Conservation (phyloP, 2,329 filamentous ascomycete genomes). For the Ophiostoma triangulosporum region DNA sequence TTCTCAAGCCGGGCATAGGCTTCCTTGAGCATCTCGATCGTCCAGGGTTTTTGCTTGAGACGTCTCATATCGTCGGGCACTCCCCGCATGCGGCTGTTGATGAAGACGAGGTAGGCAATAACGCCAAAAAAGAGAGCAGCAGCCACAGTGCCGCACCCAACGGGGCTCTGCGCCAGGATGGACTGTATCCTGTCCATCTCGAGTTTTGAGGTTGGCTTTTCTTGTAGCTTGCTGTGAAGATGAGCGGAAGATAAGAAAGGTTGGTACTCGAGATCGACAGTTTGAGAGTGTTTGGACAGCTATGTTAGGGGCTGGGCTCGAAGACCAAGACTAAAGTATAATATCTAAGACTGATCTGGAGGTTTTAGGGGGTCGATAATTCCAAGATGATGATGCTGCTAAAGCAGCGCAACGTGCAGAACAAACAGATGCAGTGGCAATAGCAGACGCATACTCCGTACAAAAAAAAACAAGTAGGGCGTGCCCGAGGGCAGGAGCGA, state of each 20-base stretch:
- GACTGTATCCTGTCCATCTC: background rate
- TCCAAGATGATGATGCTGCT: background rate
- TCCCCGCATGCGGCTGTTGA: constrained; percentile 21
- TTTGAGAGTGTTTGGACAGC: background rate
- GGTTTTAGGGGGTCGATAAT: background rate
- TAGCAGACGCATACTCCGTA: too few relatives aligned
- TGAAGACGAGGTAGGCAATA: constrained; percentile 15
- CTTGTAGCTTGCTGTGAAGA: background rate
- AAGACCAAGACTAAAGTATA: background rate
- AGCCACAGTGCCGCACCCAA: background rate
- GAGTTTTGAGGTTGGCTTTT: background rate
- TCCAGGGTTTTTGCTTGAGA: constrained; percentile 21
- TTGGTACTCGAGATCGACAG: background rate
- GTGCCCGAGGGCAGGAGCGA: too few relatives aligned
- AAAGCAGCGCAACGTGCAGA: background rate
- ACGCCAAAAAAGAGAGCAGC: background rate
- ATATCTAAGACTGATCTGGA: background rate
- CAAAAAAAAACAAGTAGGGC: too few relatives aligned
- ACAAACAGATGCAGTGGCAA: background rate
- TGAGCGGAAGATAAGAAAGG: background rate
- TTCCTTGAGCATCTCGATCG: constrained; percentile 18
- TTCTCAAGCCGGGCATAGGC: constrained; percentile 21
- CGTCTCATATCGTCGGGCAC: constrained; percentile 19
- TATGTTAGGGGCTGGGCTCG: background rate
- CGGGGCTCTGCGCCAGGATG: background rate